Evolutionary conservation across 768 basidiomycete genomes (phyloP).

Genomic region (Tulasnella sp.): DNA sequence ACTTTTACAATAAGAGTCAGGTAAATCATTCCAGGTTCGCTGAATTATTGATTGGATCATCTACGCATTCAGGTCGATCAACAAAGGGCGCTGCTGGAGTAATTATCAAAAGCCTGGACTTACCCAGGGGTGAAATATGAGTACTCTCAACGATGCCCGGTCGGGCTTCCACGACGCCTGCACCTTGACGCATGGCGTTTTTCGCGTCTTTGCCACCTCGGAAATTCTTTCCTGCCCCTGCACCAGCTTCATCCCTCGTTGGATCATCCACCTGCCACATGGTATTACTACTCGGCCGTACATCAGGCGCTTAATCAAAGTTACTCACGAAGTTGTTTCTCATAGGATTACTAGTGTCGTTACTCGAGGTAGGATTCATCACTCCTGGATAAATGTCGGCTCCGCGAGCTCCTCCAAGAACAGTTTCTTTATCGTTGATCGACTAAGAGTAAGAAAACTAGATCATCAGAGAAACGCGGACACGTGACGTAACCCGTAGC

Average conservation of each 20-base stretch:
- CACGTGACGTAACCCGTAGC: too few relatives aligned
- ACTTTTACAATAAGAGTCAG: too few relatives aligned
- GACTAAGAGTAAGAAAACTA: background rate
- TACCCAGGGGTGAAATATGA: constrained; percentile 40
- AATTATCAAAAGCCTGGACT: too few relatives aligned
- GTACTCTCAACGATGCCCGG: constrained; percentile 46
- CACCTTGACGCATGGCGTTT: constrained; percentile 30
- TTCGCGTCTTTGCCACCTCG: constrained; percentile 31
- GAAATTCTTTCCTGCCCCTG: constrained; percentile 32
- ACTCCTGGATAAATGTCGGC: constrained; percentile 4
- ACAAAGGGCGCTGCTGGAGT: too few relatives aligned
- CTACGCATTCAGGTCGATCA: too few relatives aligned
- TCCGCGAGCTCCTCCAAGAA: constrained; percentile 1
- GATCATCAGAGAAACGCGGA: too few relatives aligned
- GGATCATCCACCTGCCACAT: constrained; percentile 34
- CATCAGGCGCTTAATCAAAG: background rate
- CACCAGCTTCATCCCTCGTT: constrained; percentile 29
- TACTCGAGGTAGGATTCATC: constrained; percentile 1
- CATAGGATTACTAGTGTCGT: constrained; percentile 6
- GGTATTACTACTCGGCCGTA: too few relatives aligned
- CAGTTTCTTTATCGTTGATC: constrained; percentile 3
- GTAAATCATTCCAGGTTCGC: too few relatives aligned
- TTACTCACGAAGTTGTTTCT: constrained; percentile 7
- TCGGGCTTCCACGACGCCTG: constrained; percentile 40
- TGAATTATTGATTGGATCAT: too few relatives aligned